Percentiles rank a stretch among this genome's conserved stretches.
These are phyloP conservation scores for Lanzia echinophila DNA, from an alignment of 2,329 filamentous ascomycete genomes.

Conservation along the genomic window DNA sequence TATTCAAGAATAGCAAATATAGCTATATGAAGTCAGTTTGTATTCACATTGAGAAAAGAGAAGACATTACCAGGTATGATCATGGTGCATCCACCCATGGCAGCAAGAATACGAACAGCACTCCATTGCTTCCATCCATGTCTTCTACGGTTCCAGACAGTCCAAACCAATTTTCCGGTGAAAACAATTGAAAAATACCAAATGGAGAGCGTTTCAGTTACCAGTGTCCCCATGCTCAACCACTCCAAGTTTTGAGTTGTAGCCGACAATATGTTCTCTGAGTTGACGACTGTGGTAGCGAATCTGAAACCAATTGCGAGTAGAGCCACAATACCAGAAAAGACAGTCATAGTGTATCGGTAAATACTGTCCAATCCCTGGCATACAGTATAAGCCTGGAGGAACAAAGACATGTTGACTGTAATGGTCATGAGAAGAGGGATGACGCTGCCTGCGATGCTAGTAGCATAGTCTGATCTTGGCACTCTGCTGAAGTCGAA, in stretches of 20 bases:
- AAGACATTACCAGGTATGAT: constrained; percentile 51
- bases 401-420: constrained; percentile 51
- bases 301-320: constrained; percentile 48
- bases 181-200: constrained; percentile 58
- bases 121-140: constrained; percentile 55
- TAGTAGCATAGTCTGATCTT: constrained; percentile 36
- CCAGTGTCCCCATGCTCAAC: constrained; percentile 40
- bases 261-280: constrained; percentile 17
- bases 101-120: constrained; percentile 59
- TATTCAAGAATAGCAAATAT: constrained; percentile 55
- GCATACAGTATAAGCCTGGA: constrained; percentile 59
- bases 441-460: constrained; percentile 42
- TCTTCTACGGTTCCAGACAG: constrained; percentile 47
- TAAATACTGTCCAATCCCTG: constrained; percentile 36
- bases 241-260: constrained; percentile 27
- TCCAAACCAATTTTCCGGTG: constrained; percentile 51
- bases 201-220: constrained; percentile 48
- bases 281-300: constrained; percentile 43
- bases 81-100: constrained; percentile 63
- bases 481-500: constrained; percentile 41
- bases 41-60: not conserved
- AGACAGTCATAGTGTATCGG: constrained; percentile 38
- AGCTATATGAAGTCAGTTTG: constrained; percentile 35
- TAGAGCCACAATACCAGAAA: constrained; percentile 43
- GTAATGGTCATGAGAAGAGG: constrained; percentile 46